A percentile compares a stretch with the other conserved stretches of the same genome.
phyloP scores from a whole-genome alignment of 1,284 basidiomycete species.

The Binderoboletus segoi region DNA sequence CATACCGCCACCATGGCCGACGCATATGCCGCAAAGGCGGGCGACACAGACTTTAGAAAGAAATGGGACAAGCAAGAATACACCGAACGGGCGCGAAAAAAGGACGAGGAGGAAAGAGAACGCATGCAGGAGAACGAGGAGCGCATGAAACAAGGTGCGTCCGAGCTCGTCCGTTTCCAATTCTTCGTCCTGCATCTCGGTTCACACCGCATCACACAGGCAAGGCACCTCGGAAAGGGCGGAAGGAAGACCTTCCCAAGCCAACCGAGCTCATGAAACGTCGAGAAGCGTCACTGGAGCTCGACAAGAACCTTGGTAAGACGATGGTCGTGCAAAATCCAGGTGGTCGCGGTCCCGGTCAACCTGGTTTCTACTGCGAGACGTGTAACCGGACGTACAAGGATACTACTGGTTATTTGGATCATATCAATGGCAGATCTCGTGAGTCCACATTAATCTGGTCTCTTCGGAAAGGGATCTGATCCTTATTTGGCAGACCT shows the following conservation, averaged over 20 bases:
- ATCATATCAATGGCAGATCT: constrained; percentile 93
- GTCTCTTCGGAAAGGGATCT: not conserved
- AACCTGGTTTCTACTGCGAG: constrained; percentile 93
- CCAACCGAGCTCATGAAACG: constrained; percentile 89
- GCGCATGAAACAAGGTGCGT: constrained; percentile 75
- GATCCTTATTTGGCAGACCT: constrained; percentile 62
- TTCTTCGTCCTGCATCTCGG: not conserved
- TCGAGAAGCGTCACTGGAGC: constrained; percentile 77
- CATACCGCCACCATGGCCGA: constrained; percentile 50
- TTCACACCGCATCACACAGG: constrained; percentile 47
- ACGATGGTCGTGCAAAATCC: constrained; percentile 89
- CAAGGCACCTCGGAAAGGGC: constrained; percentile 73
- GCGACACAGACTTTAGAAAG: constrained; percentile 77
- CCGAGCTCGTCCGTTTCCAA: not conserved
- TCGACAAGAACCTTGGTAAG: constrained; percentile 91
- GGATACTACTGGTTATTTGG: constrained; percentile 90
- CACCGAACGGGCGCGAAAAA: constrained; percentile 72
- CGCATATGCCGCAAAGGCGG: constrained; percentile 62
- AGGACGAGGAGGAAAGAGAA: constrained; percentile 75
- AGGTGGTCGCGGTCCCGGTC: constrained; percentile 78
- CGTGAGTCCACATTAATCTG: constrained; percentile 62
- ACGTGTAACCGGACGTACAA: constrained; percentile 90
- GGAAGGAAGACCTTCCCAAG: constrained; percentile 76
- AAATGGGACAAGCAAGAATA: constrained; percentile 90
- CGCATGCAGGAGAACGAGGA: constrained; percentile 87